A percentile compares a stretch with the other conserved stretches of the same genome.
Evolutionary conservation across 2,329 filamentous ascomycete species (phyloP).

Genomic region (Aureobasidium sp.): DNA sequence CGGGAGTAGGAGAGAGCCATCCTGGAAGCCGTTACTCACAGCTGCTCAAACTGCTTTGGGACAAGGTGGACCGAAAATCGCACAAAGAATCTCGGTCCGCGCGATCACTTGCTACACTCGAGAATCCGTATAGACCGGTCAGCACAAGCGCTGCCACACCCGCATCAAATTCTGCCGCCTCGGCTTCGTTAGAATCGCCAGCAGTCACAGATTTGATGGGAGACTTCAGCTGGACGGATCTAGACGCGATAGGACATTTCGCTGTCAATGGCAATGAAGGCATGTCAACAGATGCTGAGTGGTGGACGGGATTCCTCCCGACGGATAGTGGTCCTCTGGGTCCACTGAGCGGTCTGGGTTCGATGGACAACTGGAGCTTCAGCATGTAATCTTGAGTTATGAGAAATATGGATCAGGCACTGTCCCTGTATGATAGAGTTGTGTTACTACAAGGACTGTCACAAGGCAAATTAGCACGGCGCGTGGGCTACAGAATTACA

Average conservation of each 20-base stretch:
- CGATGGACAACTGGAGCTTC: slow-evolving; percentile 29
- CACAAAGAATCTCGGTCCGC: slow-evolving; percentile 17
- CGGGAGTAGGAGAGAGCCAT: slow-evolving; percentile 40
- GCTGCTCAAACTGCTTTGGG: slow-evolving; percentile 42
- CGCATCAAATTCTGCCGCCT: slow-evolving; percentile 20
- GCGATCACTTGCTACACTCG: slow-evolving; percentile 21
- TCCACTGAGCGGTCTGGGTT: slow-evolving; percentile 24
- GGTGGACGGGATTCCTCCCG: slow-evolving; percentile 33
- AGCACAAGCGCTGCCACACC: slow-evolving; percentile 30
- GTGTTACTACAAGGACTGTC: too few species aligned
- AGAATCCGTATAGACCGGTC: slow-evolving; percentile 36
- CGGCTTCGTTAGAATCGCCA: slow-evolving; percentile 26
- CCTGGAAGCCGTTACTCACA: slow-evolving; percentile 42
- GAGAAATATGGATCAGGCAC: not conserved
- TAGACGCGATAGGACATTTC: slow-evolving; percentile 42
- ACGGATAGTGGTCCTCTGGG: slow-evolving; percentile 31
- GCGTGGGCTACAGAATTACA: too few species aligned
- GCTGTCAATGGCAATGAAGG: slow-evolving; percentile 37
- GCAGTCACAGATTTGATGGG: slow-evolving; percentile 41
- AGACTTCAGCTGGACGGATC: slow-evolving; percentile 44
- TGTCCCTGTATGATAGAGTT: not conserved
- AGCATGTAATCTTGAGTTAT: not conserved
- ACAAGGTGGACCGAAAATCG: slow-evolving; percentile 36
- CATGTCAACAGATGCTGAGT: slow-evolving; percentile 25
- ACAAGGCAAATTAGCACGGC: too few species aligned